These are phyloP conservation scores for Spongispora temasekensis DNA, from an alignment of 1,284 basidiomycete genomes.

Conservation along the genomic window DNA sequence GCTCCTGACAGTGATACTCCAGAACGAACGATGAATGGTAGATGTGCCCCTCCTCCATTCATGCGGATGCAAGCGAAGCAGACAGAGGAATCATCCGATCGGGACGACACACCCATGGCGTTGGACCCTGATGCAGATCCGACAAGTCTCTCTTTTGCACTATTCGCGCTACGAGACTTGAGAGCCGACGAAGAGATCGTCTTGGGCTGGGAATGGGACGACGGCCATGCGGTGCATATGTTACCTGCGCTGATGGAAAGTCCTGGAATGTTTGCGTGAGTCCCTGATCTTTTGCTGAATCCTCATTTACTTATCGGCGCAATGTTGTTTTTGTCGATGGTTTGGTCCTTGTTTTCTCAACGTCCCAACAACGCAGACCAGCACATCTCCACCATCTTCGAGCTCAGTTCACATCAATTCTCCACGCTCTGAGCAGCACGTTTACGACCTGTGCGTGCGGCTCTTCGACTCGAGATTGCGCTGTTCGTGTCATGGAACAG, in stretches of 20 bases:
- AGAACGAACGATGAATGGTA: conserved; percentile 12
- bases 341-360: neutral
- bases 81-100: conserved; percentile 19
- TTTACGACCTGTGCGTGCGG: conserved; percentile 82
- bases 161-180: conserved; percentile 83
- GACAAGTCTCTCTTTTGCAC: conserved; percentile 69
- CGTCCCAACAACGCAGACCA: conserved; percentile 37
- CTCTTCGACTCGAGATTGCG: conserved; percentile 60
- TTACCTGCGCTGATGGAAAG: conserved; percentile 71
- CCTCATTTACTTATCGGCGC: neutral
- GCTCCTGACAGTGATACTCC: conserved; percentile 1
- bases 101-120: conserved; percentile 39
- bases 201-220: conserved; percentile 97
- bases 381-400: conserved; percentile 57
- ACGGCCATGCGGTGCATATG: conserved; percentile 84
- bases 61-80: conserved; percentile 14
- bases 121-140: conserved; percentile 35
- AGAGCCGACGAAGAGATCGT: conserved; percentile 85
- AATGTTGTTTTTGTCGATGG: conserved; percentile 5
- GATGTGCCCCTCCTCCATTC: conserved; percentile 9
- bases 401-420: conserved; percentile 66
- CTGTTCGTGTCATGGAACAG: conserved; percentile 62
- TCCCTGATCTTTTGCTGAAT: conserved; percentile 11
- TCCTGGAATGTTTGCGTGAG: conserved; percentile 58
- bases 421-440: conserved; percentile 71